Evolutionary conservation across 2,329 filamentous ascomycete genomes (phyloP), one percentile per base, ranked within the genome.

Genomic region (Septoria petroselini): DNA sequence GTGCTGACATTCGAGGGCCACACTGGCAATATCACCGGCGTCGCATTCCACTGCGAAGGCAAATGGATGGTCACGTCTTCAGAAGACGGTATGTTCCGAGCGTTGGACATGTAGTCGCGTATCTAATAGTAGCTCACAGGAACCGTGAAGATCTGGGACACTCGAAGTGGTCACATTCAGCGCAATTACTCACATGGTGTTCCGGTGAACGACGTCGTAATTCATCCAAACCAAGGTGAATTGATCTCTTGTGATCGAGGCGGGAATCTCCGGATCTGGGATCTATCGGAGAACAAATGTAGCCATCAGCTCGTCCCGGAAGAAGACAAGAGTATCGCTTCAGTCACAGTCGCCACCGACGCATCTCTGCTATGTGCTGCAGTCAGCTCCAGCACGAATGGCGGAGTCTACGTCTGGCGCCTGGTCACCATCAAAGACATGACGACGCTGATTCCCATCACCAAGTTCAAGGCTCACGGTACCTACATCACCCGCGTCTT

Each of bases 61-160:
- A 98, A 98, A 73, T 98, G 93, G 93, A 96, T 98, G 88, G 93
- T 97, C 14, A 98, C 93, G 7, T 94, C 87, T 70, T 95, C 88
- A 39, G 93, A 98, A 71, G 93, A 98, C 66, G 88, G 91, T 62
- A 44, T 3, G 49, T 38, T 23, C 12, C 12, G 12, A 15, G 9
- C 19, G 11, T 21, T 34, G 14, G n/a, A 19, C 41, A 11, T 15
- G 18, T 34, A 15, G 17, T 14, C 14, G 33, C 14, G 17, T 27
- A 14, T 18, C 51, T 55, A n/a, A 60, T 18, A n/a, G 30, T 8
- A 27, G 8, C 2, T 15, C 35, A 3, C 35, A 67, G 64, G 65
- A 9, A 95, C 89, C 0, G 91, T 96, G 65, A 95, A 95, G 76
- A 95, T 96, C 57, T 96, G 91, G 91, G 91, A 96, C 68, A 95